Base-by-base conservation (phyloP, 2,329 filamentous ascomycete genomes). In the Botryotinia narcissicola region DNA sequence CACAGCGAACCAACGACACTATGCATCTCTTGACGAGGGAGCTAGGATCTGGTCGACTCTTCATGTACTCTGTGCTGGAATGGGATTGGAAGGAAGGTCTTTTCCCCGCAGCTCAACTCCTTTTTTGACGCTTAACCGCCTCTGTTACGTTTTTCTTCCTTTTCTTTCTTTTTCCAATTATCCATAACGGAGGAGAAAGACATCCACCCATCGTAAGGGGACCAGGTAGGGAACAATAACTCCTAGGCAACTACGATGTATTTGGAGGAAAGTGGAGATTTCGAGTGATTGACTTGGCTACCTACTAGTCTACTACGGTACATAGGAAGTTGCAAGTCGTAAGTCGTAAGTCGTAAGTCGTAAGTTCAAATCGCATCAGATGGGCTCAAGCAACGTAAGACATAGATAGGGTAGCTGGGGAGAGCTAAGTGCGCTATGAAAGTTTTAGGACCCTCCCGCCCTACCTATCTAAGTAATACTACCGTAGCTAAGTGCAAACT, bases 371-470 rank as follows among this genome's bases (percentile, higher is more conserved):
- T 48, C 20, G 57, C 29, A 71, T 60, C 59, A 63, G 57, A 62
- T 54, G 37, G 51, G 67, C 62, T 63, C 59, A 35, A 63, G 59
- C 69, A 71, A 63, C n/a, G 54, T 48, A 61, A n/a, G 25, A 35
- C 37, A 14, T n/a, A 42, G 40, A 10, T 40, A 40, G 40, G 40
- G 40, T 42, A n/a, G 48, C 25, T 16, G 5, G 48, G 12, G 14
- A 54, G n/a, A 29, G 51, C 51, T 29, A 29, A n/a, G 35, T 12
- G n/a, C 32, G 29, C 32, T 32, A 25, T 35, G 22, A 32, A 48
- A 29, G 29, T 14, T 44, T 25, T 5, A 18, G 48, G 48, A 8
- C n/a, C 25, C 51, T 57, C 1, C 51, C 51, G 7, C n/a, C n/a
- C 51, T 57, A 4, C 51, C 51, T 57, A 29, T 57, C 18, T 54